Evolutionary conservation across 495 filamentous ascomycete genomes (phyloP), one percentile per base, ranked within the genome.

Genomic region (Neurospora hispaniola): DNA sequence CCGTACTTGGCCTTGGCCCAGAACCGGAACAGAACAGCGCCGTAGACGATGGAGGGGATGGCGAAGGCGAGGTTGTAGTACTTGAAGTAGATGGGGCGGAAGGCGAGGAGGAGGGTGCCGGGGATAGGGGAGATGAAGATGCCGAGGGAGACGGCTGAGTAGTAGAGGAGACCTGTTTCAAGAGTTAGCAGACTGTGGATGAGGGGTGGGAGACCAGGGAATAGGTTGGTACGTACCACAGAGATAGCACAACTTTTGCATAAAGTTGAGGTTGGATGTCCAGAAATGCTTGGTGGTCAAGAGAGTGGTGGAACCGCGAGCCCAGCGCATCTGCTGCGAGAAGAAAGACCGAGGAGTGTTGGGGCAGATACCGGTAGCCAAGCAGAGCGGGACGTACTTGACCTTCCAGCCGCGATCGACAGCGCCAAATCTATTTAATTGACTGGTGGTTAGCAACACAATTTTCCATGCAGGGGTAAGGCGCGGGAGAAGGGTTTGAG

Each of bases 291-390:
- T 79, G 20, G 79, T 80, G 0, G 78, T 80, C 1, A 80, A 68
- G 20, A 80, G 75, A 35, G 78, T 80, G 0, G 79, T 80, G 73
- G 75, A 77, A 12, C 79, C 79, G 42, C 79, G 71, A 10, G 79
- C 79, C 79, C 79, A 80, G 42, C 79, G 79, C 79, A 80, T 80
- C 72, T 80, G 79, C 75, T 80, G 79, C 11, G 77, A 79, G 71
- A 80, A 80, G 71, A 80, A 80, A 4, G 79, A 79, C 9, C 79
- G 74, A 3, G 79, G 79, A 5, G 79, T 80, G 72, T 80, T 80
- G 16, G 79, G 79, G 71, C 78, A 80, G 73, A 80, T 80, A 20
- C 78, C 78, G 20, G 78, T 80, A 0, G 79, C 79, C 75, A 80
- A 70, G 35, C 78, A 79, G 11, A 80, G 71, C 42, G 79, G 79